These are phyloP conservation scores for Eucalyptus dawsonii DNA, from an alignment of 345 rosid genomes.

Conservation along the genomic window DNA sequence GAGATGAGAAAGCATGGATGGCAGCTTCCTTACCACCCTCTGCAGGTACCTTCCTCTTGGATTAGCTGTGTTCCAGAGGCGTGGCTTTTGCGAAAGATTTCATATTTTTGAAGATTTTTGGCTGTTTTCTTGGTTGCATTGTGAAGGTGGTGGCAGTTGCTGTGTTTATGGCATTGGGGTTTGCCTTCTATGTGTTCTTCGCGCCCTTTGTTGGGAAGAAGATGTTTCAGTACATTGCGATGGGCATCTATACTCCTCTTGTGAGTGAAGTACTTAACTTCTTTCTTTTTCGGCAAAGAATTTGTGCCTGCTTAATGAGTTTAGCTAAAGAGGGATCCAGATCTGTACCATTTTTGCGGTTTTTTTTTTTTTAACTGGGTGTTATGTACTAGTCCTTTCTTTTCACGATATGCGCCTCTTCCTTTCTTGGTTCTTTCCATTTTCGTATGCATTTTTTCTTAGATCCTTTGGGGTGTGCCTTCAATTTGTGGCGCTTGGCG, in stretches of 20 bases:
- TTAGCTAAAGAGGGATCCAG: not conserved
- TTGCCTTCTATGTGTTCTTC: conserved; percentile 97
- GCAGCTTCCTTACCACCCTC: conserved; percentile 99
- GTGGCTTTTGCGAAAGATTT: not conserved
- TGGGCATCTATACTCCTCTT: conserved; percentile 94
- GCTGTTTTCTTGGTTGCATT: conserved; percentile 1
- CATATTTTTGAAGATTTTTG: not conserved
- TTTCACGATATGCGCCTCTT: not conserved
- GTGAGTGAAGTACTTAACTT: conserved; percentile 27
- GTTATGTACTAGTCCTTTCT: not conserved
- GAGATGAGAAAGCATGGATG: conserved; percentile 98
- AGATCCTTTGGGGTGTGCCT: not conserved
- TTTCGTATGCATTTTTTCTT: not conserved
- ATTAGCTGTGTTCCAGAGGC: not conserved
- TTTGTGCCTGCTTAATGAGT: not conserved
- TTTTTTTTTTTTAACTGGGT: not conserved
- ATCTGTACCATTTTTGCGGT: not conserved
- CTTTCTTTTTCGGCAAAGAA: not conserved
- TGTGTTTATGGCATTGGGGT: conserved; percentile 93
- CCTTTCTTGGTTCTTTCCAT: not conserved
- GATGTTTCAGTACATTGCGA: conserved; percentile 59
- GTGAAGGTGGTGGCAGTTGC: conserved; percentile 97
- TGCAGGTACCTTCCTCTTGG: conserved; percentile 46
- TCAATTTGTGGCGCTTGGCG: not conserved
- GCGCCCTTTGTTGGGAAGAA: conserved; percentile 95